Percentiles rank a stretch among this genome's conserved stretches.
Conservation (phyloP, 345 rosid species). For the Camelina laxa region DNA sequence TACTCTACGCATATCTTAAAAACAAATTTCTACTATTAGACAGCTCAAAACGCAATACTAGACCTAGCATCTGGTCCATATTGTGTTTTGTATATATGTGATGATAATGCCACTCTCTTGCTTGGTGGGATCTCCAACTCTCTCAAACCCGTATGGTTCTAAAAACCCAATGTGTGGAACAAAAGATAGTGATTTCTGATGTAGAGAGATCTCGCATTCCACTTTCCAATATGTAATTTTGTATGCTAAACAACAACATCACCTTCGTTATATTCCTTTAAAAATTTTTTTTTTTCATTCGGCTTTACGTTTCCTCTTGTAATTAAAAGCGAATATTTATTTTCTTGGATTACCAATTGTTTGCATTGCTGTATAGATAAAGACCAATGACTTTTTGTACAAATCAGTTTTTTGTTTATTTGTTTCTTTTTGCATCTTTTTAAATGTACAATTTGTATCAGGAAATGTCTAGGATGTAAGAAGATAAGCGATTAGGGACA, state of each 20-base stretch:
- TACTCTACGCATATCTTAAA: neutral
- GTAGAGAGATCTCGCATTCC: constrained; percentile 43
- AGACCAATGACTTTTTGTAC: constrained; percentile 17
- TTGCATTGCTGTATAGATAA: constrained; percentile 34
- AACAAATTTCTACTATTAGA: neutral
- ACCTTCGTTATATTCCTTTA: constrained; percentile 36
- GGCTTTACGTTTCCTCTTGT: neutral
- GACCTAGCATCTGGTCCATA: constrained; percentile 20
- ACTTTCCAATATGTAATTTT: constrained; percentile 38
- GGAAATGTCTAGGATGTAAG: constrained; percentile 19
- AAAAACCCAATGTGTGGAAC: constrained; percentile 37
- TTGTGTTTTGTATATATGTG: constrained; percentile 19
- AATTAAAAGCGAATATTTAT: constrained; percentile 27
- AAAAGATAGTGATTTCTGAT: constrained; percentile 40
- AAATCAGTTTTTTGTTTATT: neutral
- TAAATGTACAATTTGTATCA: neutral
- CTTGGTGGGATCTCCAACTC: constrained; percentile 39
- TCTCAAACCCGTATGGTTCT: constrained; percentile 32
- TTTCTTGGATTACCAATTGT: constrained; percentile 11
- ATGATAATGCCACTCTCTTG: constrained; percentile 33
- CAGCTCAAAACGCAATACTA: constrained; percentile 27
- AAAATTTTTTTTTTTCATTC: neutral
- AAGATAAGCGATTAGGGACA: constrained; percentile 25
- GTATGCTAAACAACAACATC: constrained; percentile 44
- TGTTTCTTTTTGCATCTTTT: neutral